Evolutionary conservation across 768 basidiomycete genomes (phyloP), one percentile per base, ranked within the genome.

Genomic region (Rhizopogon vesiculosus): DNA sequence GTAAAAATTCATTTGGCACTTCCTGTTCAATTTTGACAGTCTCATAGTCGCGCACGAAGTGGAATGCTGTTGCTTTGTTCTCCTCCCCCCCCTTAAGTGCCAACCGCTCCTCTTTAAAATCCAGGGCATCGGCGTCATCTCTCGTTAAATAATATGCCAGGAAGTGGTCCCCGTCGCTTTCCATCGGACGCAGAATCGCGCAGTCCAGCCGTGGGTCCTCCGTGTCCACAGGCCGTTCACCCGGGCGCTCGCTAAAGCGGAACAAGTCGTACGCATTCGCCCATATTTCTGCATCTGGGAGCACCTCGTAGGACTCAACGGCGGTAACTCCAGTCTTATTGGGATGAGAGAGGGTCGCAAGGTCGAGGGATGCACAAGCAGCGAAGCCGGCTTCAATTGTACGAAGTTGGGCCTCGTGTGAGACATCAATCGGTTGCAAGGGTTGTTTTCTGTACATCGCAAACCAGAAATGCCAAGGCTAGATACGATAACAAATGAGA

Each of bases 221-320:
- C 53, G 79, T 76, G 60, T 92, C 90, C 7, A 80, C 62, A 13
- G 80, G 62, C 44, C 85, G 76, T 55, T 93, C 91, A n/a, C 91
- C 91, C 15, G 91, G 91, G 18, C 91, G 76, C 66, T 94, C 91
- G 10, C 85, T 85, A 67, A 94, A 93, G 56, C 86, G 76, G 77
- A 93, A 92, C 52, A 94, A 68, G 67, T 93, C 91, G 66, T 93
- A 92, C 59, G 87, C 87, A 65, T 92, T 95, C 42, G 90, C 83
- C 91, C 92, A 96, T 39, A 93, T 85, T 57, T 89, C 85, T 3
- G 81, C 79, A 63, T 96, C 92, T 0, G 93, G 93, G 12, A 93
- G 78, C 53, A 95, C 74, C 59, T 93, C 87, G 69, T 84, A 94
- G 7, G 87, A 85, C 64, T 91, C 90, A 45, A 90, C 79, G 3